Percentiles rank a stretch among this genome's conserved stretches.
phyloP scores from a whole-genome alignment of 2,329 filamentous ascomycete genomes.

The Exophiala phaeomuriformis region DNA sequence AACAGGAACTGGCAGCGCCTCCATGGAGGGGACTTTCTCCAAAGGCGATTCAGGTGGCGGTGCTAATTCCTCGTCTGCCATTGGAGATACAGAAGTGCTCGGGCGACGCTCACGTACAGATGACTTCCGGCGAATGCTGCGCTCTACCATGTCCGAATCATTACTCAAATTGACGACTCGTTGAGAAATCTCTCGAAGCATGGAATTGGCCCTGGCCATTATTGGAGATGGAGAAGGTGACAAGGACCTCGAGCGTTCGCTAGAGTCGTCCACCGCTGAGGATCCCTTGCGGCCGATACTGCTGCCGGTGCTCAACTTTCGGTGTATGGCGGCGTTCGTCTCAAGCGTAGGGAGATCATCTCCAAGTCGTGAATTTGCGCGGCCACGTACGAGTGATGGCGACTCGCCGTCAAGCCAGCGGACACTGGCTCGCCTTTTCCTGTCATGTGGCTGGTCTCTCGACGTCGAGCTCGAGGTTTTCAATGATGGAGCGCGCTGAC shows the following conservation, averaged over 20 bases:
- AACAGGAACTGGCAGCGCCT: slow-evolving; percentile 11
- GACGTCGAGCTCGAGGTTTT: slow-evolving; percentile 46
- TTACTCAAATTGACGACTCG: slow-evolving; percentile 96
- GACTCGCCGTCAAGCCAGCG: slow-evolving; percentile 41
- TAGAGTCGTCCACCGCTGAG: slow-evolving; percentile 33
- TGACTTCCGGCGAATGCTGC: slow-evolving; percentile 57
- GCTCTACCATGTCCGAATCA: slow-evolving; percentile 75
- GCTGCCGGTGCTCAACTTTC: slow-evolving; percentile 51
- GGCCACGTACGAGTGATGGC: slow-evolving; percentile 26
- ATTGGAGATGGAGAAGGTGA: slow-evolving; percentile 56
- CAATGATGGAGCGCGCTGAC: slow-evolving; percentile 44
- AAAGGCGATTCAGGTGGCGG: slow-evolving; percentile 29
- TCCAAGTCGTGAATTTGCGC: slow-evolving; percentile 45
- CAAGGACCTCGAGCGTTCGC: slow-evolving; percentile 48
- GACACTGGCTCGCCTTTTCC: slow-evolving; percentile 46
- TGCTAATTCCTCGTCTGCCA: slow-evolving; percentile 16
- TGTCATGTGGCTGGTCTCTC: slow-evolving; percentile 41
- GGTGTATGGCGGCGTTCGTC: slow-evolving; percentile 46
- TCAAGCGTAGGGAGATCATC: slow-evolving; percentile 57
- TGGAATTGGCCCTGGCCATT: slow-evolving; percentile 62
- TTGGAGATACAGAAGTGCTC: slow-evolving; percentile 14
- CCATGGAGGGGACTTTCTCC: slow-evolving; percentile 33
- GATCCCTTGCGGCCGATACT: slow-evolving; percentile 41
- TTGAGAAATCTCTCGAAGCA: slow-evolving; percentile 83
- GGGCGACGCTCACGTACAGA: slow-evolving; percentile 19